Percentiles rank a stretch among this genome's conserved stretches.
These are phyloP conservation scores for Micractinium conductrix DNA, from an alignment of 139 green algal species.

Conservation along the genomic window DNA sequence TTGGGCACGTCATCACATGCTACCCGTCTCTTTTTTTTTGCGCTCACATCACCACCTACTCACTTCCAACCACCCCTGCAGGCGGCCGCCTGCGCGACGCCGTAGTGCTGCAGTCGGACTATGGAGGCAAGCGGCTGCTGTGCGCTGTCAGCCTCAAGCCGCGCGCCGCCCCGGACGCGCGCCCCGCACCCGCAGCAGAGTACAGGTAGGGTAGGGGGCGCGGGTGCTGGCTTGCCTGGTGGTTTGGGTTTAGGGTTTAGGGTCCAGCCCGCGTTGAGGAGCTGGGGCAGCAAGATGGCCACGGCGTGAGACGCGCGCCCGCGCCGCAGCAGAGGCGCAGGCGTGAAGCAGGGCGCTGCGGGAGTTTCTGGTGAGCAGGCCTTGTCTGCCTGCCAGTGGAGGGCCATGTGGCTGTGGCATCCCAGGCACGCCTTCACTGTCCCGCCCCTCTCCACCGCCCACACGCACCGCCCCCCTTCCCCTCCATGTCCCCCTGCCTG, in stretches of 20 bases:
- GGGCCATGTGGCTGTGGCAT: too few species aligned
- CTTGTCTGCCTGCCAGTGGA: too few species aligned
- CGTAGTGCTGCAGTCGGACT: conserved; percentile 46
- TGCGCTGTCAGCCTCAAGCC: conserved; percentile 29
- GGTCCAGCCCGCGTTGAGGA: too few species aligned
- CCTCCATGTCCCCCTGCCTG: neutral
- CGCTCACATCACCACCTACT: neutral
- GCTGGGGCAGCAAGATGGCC: too few species aligned
- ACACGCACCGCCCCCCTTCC: neutral
- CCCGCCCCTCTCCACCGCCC: neutral
- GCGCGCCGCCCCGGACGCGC: neutral
- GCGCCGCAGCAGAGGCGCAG: too few species aligned
- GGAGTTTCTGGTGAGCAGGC: too few species aligned
- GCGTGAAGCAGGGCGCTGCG: too few species aligned
- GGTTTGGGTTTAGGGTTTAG: too few species aligned
- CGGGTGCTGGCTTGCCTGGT: neutral
- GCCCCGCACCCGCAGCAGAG: neutral
- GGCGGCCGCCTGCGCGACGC: conserved; percentile 47
- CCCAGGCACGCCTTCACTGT: neutral
- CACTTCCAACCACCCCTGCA: neutral
- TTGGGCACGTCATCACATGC: neutral
- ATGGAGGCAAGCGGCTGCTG: conserved; percentile 37
- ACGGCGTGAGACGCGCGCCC: too few species aligned
- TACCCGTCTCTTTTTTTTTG: neutral
- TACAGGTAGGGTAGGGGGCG: conserved; percentile 10